These are phyloP conservation scores for Xerocomus amazonicus DNA, from an alignment of 1,284 basidiomycete species.

Conservation along the genomic window DNA sequence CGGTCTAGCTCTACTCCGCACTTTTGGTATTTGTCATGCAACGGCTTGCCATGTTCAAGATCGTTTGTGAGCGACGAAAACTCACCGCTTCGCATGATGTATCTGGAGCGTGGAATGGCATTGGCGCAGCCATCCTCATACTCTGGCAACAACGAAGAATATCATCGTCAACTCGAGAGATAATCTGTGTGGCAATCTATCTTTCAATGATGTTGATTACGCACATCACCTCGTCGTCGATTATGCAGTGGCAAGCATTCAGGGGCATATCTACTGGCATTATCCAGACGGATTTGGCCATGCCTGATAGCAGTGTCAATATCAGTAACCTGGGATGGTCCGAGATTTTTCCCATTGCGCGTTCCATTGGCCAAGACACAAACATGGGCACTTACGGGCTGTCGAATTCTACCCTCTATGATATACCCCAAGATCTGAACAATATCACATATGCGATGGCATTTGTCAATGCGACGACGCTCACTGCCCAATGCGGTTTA, in stretches of 20 bases:
- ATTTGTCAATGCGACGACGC: background rate
- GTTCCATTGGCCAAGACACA: background rate
- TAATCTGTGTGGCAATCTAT: constrained; percentile 10
- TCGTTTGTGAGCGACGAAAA: no score
- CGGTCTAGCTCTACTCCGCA: no score
- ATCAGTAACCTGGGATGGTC: background rate
- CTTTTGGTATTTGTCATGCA: no score
- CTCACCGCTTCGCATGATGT: background rate
- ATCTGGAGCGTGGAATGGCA: constrained; percentile 1
- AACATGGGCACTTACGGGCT: background rate
- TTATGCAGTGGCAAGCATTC: no score
- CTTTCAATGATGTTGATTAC: constrained; percentile 7
- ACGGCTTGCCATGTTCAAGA: no score
- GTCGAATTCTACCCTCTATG: background rate
- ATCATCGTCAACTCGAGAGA: background rate
- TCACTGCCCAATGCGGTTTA: background rate
- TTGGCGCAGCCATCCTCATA: constrained; percentile 12
- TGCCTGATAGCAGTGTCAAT: background rate
- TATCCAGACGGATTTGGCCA: background rate
- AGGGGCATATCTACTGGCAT: constrained; percentile 8
- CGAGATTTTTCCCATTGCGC: background rate
- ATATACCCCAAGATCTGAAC: background rate
- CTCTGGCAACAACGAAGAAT: constrained; percentile 20
- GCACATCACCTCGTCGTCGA: constrained; percentile 21
- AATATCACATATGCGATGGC: background rate